Evolutionary conservation across 129 eudicot genomes (phyloP).

Genomic region (Logfia minima): DNA sequence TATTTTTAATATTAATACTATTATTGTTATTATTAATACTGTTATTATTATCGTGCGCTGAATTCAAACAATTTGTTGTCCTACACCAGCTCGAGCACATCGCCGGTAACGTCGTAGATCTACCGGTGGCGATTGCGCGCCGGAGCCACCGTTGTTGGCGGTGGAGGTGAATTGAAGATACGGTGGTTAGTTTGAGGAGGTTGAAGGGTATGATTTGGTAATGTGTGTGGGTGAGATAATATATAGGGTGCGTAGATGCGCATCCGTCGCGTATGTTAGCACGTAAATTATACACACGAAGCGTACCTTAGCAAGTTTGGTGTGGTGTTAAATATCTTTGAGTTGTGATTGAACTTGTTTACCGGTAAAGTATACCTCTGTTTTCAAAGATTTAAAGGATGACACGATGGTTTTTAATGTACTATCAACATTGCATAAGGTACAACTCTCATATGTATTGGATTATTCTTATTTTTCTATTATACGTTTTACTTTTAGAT

Average conservation of each 20-base stretch:
- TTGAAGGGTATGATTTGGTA: background rate
- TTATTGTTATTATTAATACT: background rate
- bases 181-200: background rate
- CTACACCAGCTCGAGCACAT: slow-evolving; percentile 43
- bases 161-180: background rate
- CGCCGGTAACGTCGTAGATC: slow-evolving; percentile 29
- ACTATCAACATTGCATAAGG: background rate
- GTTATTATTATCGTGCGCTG: slow-evolving; percentile 17
- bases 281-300: background rate
- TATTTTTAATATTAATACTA: slow-evolving; percentile 4
- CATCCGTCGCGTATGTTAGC: background rate
- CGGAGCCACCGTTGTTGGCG: background rate
- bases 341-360: background rate
- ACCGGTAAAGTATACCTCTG: background rate
- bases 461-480: too few relatives aligned
- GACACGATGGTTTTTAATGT: background rate
- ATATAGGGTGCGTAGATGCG: background rate
- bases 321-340: background rate
- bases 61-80: slow-evolving; percentile 25
- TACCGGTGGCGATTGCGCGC: slow-evolving; percentile 24
- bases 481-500: too few relatives aligned
- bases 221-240: background rate
- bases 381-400: background rate
- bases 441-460: background rate
- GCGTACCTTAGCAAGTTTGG: background rate